Evolutionary conservation across 306 rosid genomes (phyloP), one percentile per base, ranked within the genome.

Genomic region (Urtica urens): DNA sequence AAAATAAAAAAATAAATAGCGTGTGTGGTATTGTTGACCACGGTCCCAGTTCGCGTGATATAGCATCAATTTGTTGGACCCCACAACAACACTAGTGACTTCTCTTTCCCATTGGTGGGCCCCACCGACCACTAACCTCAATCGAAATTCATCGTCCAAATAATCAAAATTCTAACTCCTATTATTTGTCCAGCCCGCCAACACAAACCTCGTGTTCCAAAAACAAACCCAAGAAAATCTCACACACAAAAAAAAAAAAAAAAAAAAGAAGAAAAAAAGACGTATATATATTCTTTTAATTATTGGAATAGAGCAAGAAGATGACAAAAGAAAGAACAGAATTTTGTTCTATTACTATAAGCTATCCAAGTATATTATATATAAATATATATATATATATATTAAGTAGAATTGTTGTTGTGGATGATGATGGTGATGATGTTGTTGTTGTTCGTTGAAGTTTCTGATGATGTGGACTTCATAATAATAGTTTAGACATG

Each of bases 21-120:
- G n/a, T n/a, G n/a, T n/a, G n/a, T n/a, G n/a, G n/a, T n/a, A n/a
- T n/a, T n/a, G n/a, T n/a, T n/a, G n/a, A 82, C 88, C 79, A 0
- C 57, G 39, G 40, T 42, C 59, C n/a, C n/a, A n/a, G n/a, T n/a
- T 69, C 33, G 79, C 82, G 93, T 86, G 93, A n/a, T 80, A 76
- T 73, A 53, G 49, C 79, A 69, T 78, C 88, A 71, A 76, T 78
- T 59, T 35, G 11, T 34, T 68, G 70, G 75, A 34, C 49, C 78
- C 83, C 83, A 64, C 58, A 23, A 21, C 0, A 0, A 31, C 37
- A 2, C 37, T 40, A 15, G 1, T 23, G 18, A 5, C 8, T 23
- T 2, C 17, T 15, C 29, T 3, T 8, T 34, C 61, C 6, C 63
- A 2, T 6, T 21, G 11, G 46, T 23, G 68, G 69, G 31, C 67